phyloP scores from a whole-genome alignment of 2,329 filamentous ascomycete genomes.

The Epichloe uncinata region DNA sequence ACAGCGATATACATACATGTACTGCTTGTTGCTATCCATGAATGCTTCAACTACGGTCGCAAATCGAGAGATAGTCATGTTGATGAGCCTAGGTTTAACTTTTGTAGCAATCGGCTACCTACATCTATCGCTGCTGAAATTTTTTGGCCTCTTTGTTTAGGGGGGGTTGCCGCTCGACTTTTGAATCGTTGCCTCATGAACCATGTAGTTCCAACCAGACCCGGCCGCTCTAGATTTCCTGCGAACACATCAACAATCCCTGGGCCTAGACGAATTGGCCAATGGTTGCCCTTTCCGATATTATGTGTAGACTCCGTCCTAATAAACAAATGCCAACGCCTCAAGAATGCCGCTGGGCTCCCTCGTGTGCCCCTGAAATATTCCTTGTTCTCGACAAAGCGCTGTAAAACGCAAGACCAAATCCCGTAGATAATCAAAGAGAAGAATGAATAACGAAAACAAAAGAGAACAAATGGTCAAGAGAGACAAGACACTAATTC shows the following conservation, averaged over 20 bases:
- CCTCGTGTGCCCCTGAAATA: neutral
- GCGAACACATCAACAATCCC: neutral
- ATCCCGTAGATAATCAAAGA: neutral
- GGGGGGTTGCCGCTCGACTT: neutral
- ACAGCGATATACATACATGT: constrained; percentile 10
- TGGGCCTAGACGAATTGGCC: neutral
- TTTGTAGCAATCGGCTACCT: neutral
- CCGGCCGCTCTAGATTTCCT: neutral
- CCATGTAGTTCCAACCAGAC: neutral
- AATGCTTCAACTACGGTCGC: neutral
- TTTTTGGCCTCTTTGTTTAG: neutral
- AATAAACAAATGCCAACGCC: constrained; percentile 8
- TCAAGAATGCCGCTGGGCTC: constrained; percentile 4
- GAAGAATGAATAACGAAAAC: neutral
- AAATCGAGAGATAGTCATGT: neutral
- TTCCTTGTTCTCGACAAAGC: neutral
- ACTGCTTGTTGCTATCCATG: neutral
- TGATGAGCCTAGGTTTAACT: neutral
- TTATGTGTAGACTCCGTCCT: constrained; percentile 1
- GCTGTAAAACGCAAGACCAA: neutral
- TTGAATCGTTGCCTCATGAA: neutral
- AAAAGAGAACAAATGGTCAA: neutral
- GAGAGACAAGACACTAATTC: neutral
- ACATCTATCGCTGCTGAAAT: neutral
- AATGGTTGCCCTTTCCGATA: constrained; percentile 5